Evolutionary conservation across 177 flowering plant genomes (phyloP).

Genomic region (Vitis hybrid): DNA sequence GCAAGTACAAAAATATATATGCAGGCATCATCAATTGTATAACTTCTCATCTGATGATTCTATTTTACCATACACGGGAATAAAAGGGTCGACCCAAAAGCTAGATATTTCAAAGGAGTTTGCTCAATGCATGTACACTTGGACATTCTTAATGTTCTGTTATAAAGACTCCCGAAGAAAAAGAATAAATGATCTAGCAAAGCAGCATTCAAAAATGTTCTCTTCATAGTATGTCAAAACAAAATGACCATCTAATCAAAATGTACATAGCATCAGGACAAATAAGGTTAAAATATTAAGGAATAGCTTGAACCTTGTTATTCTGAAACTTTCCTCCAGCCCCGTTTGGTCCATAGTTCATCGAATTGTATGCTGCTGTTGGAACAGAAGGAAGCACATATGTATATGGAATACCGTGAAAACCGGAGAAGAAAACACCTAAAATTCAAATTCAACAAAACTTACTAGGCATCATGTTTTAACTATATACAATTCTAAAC

Average conservation of each 20-base stretch:
- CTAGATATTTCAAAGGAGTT: too few species aligned
- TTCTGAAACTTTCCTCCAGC: slow-evolving; percentile 59
- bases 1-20: too few species aligned
- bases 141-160: not conserved
- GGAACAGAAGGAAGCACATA: slow-evolving; percentile 57
- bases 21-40: too few species aligned
- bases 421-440: slow-evolving; percentile 57
- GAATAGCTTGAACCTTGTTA: slow-evolving; percentile 54
- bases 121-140: not conserved
- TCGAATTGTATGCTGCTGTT: slow-evolving; percentile 48
- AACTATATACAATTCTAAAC: too few species aligned
- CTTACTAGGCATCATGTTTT: slow-evolving; percentile 21
- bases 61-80: too few species aligned
- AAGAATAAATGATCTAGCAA: too few species aligned
- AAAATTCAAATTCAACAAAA: slow-evolving; percentile 32
- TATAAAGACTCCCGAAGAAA: too few species aligned
- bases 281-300: slow-evolving; percentile 1
- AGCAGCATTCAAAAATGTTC: too few species aligned
- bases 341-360: slow-evolving; percentile 63
- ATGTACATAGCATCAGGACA: not conserved
- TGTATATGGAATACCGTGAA: slow-evolving; percentile 54
- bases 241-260: not conserved
- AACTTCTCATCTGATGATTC: too few species aligned
- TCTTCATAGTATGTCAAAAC: not conserved
- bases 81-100: too few species aligned